phyloP scores from a whole-genome alignment of 2,329 filamentous ascomycete species.

The Microsporum ferrugineum region DNA sequence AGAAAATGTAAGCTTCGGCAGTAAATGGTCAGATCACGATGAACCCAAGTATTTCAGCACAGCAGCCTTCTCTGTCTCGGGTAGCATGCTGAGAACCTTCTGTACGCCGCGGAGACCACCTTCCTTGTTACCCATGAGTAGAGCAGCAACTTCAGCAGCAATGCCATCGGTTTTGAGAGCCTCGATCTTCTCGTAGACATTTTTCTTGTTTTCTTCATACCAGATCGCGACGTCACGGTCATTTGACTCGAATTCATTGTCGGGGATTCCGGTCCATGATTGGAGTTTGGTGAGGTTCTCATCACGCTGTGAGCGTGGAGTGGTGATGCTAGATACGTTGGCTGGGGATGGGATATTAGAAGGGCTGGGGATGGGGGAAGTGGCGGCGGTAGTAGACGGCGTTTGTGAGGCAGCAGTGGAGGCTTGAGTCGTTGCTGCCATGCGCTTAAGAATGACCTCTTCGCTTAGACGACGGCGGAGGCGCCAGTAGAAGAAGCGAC shows the following conservation, averaged over 20 bases:
- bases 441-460: constrained; percentile 90
- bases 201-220: constrained; percentile 91
- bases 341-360: constrained; percentile 23
- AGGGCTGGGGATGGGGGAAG: constrained; percentile 34
- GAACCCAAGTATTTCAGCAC: constrained; percentile 48
- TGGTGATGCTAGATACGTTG: constrained; percentile 20
- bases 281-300: constrained; percentile 63
- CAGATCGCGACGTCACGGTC: constrained; percentile 80
- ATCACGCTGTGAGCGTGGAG: constrained; percentile 42
- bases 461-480: constrained; percentile 92
- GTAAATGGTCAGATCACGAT: neutral
- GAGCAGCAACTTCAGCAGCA: constrained; percentile 56
- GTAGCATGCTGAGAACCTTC: constrained; percentile 74
- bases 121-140: constrained; percentile 55
- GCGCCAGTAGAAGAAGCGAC: constrained; percentile 99
- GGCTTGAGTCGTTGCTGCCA: constrained; percentile 42
- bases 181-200: constrained; percentile 73
- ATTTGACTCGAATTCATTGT: constrained; percentile 59
- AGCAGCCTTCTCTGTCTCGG: constrained; percentile 76
- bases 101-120: constrained; percentile 74
- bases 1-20: neutral
- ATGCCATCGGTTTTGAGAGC: constrained; percentile 65
- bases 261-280: constrained; percentile 64
- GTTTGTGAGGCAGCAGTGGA: constrained; percentile 23
- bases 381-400: constrained; percentile 24